Conservation (phyloP, 1,284 basidiomycete species). For the Puccinia coronata region DNA sequence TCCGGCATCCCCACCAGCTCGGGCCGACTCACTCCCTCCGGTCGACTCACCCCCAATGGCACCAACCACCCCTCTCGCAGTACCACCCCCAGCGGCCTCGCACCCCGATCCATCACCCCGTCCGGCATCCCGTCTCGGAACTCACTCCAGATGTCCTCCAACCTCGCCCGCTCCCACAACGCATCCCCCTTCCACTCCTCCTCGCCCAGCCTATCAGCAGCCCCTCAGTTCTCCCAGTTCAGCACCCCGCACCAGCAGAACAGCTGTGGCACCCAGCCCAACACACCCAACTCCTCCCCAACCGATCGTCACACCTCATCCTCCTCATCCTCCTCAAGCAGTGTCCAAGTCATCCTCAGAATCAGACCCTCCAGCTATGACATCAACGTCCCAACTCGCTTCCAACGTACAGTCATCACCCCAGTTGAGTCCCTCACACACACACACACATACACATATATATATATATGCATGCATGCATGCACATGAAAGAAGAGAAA, state of each 20-base stretch:
- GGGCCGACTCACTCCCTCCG: neutral
- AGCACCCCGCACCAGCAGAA: neutral
- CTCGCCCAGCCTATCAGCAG: neutral
- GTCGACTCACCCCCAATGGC: neutral
- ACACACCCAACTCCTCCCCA: neutral
- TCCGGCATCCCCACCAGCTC: slow-evolving; percentile 1
- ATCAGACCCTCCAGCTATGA: slow-evolving; percentile 83
- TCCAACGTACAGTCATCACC: slow-evolving; percentile 84
- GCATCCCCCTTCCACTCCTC: neutral
- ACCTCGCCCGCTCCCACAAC: neutral
- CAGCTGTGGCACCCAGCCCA: neutral
- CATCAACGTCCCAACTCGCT: slow-evolving; percentile 80
- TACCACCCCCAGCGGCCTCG: neutral
- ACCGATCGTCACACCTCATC: neutral
- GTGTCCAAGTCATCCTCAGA: slow-evolving; percentile 70
- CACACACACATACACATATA: neutral
- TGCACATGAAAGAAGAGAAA: neutral
- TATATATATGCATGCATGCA: neutral
- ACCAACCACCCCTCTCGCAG: neutral
- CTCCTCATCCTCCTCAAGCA: neutral
- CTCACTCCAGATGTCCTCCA: neutral
- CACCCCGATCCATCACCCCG: neutral
- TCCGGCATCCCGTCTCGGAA: neutral
- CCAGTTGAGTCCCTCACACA: slow-evolving; percentile 60
- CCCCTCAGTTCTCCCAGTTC: neutral